Percentiles rank a stretch among this genome's conserved stretches.
Conservation (phyloP, 192 early-diverging fungal genomes). For the Coemansia sp. region DNA sequence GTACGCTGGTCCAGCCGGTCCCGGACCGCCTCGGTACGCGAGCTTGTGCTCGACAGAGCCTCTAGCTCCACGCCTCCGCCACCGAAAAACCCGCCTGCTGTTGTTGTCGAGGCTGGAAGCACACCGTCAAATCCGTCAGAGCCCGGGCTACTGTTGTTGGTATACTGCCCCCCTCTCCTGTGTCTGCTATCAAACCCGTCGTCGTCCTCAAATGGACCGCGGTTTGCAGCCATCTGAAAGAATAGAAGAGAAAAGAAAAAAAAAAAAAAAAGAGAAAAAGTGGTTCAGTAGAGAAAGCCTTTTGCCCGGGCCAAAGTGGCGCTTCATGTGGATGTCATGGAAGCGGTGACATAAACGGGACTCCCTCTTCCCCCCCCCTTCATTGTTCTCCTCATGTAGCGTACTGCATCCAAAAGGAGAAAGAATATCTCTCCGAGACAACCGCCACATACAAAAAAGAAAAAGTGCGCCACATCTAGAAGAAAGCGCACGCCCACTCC, state of each 20-base stretch:
- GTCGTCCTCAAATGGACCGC: constrained; percentile 4
- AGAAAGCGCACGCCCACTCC: not conserved
- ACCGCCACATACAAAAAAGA: not conserved
- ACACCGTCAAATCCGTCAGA: constrained; percentile 37
- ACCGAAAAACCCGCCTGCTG: constrained; percentile 29
- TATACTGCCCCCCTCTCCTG: not conserved
- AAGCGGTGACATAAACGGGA: not conserved
- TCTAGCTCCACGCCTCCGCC: constrained; percentile 40
- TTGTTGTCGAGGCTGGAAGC: not conserved
- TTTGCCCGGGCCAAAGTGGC: no score
- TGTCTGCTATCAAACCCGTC: constrained; percentile 17
- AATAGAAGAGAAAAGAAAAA: not conserved
- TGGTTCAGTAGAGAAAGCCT: not conserved
- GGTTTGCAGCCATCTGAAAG: not conserved
- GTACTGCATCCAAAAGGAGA: not conserved
- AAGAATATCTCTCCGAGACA: not conserved
- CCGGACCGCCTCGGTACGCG: constrained; percentile 32
- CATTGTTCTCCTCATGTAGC: no score
- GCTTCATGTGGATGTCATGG: no score
- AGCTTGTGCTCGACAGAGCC: constrained; percentile 42
- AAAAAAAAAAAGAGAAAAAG: not conserved
- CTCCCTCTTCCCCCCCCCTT: no score
- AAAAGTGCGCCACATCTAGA: not conserved
- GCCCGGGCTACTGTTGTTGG: constrained; percentile 6
- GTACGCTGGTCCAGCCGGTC: constrained; percentile 47